Evolutionary conservation across 2,329 filamentous ascomycete species (phyloP), one percentile per base, ranked within the genome.

Genomic region (Neoarthrinium moseri): DNA sequence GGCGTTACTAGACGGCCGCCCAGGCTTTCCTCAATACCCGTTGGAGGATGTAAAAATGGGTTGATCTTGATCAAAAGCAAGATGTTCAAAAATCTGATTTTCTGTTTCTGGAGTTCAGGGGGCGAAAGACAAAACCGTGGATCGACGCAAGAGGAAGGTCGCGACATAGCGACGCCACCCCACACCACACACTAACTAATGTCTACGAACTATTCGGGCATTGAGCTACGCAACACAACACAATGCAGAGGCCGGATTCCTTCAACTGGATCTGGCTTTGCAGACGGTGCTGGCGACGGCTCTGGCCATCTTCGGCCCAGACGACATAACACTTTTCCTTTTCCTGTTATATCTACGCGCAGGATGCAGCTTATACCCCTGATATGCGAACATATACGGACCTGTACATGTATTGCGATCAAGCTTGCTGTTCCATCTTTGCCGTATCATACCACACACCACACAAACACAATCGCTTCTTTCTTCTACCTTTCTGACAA

Each of bases 41-140:
- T 34, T 51, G 27, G 51, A 56, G 12, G 57, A 58, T 38, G 44
- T 51, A 15, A 62, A 61, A 47, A 56, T 52, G 26, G 54, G 57
- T 32, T 59, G 49, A 59, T 51, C 43, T 11, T 35, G 23, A 37
- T 47, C 43, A 49, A 42, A 42, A 49, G 43, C 45, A 48, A 34
- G 45, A n/a, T n/a, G n/a, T 34, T 34, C 39, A 42, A 46, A 55
- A 49, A 53, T 34, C n/a, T 20, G 18, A 15, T 30, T 12, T 33
- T 43, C 29, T 24, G 23, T 43, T 43, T 43, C 39, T 36, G 41
- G 41, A 51, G 27, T n/a, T 26, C 37, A 22, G 49, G 10, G 42
- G 22, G 38, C 45, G 38, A 45, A 55, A 56, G 49, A 51, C 33
- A 52, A 50, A 57, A 55, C 10, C n/a, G 39, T 45, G 27, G 21